Percentiles rank a stretch among this genome's conserved stretches.
These are phyloP conservation scores for Suillus plorans DNA, from an alignment of 768 basidiomycete species.

Conservation along the genomic window DNA sequence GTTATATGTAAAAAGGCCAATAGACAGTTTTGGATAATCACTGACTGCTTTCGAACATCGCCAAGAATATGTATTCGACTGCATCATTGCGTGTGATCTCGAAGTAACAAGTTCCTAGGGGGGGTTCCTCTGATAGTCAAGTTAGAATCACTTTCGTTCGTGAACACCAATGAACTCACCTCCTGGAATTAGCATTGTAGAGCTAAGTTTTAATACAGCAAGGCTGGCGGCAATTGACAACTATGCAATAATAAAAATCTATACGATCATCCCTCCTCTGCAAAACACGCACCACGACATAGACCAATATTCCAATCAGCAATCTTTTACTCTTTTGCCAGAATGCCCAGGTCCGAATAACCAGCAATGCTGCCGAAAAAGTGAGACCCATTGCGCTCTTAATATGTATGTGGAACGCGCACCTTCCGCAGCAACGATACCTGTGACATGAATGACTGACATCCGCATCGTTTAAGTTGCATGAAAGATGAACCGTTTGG, in stretches of 20 bases:
- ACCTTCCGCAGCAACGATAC: slow-evolving; percentile 11
- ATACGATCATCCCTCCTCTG: not conserved
- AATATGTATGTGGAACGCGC: not conserved
- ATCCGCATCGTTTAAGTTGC: too few relatives aligned
- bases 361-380: slow-evolving; percentile 11
- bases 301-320: slow-evolving; percentile 12
- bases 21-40: not conserved
- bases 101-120: not conserved
- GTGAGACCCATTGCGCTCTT: not conserved
- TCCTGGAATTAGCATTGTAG: slow-evolving; percentile 5
- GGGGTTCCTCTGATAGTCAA: not conserved
- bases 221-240: slow-evolving; percentile 5
- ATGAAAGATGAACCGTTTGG: not conserved
- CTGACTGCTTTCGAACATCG: not conserved
- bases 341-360: slow-evolving; percentile 21
- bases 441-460: slow-evolving; percentile 7
- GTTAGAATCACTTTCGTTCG: not conserved
- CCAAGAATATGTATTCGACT: not conserved
- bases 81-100: not conserved
- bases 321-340: slow-evolving; percentile 17
- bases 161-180: not conserved
- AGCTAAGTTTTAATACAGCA: not conserved
- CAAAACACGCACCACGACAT: slow-evolving; percentile 9
- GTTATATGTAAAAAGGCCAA: not conserved
- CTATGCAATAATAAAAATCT: slow-evolving; percentile 1